Base-by-base conservation (phyloP, 192 early-diverging fungal species). In the Rhizophagus sp. region DNA sequence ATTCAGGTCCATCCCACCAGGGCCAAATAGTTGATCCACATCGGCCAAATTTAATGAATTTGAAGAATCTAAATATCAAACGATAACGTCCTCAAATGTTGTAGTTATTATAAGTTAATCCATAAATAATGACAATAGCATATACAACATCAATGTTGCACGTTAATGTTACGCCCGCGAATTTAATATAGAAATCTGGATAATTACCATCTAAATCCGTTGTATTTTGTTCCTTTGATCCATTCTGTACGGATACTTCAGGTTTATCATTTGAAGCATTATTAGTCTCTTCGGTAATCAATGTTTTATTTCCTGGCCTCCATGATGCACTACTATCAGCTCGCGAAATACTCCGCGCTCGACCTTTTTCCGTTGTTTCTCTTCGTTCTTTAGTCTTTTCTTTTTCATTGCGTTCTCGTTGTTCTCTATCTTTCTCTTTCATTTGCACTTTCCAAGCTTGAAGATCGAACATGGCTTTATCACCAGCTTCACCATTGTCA, bases 391-490 rank as follows among this genome's bases (percentile, higher is more conserved):
- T 70, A 65, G 83, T 76, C 27, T 87, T 87, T 62, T 86, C 81
- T 63, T 86, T 87, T 33, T 87, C 81, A 44, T 85, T 70, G 22
- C 68, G 68, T 70, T 70, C 68, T n/a, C 68, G 68, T 39, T 36
- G 68, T 70, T 70, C 68, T 11, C 68, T 33, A 41, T 90, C 85
- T 25, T 88, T 86, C 66, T 90, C 83, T 62, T 88, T 89, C 89
- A 91, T 91, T 39, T 83, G 83, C 1, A 85, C 82, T 62, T 89
- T 91, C 89, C 89, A 91, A 36, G 86, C 86, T 80, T 91, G 87
- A 33, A 91, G 78, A 44, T 91, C 88, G 79, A 87, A 88, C 27
- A 71, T 80, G 34, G 81, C 73, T 10, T 82, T 82, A 19, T 87
- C 85, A 24, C 78, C 81, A 64, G 78, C 63, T n/a, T 73, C 80